Percentiles rank a stretch among this genome's conserved stretches.
Conservation (phyloP, 2,329 filamentous ascomycete genomes). For the Microdochium trichocladiopsis region DNA sequence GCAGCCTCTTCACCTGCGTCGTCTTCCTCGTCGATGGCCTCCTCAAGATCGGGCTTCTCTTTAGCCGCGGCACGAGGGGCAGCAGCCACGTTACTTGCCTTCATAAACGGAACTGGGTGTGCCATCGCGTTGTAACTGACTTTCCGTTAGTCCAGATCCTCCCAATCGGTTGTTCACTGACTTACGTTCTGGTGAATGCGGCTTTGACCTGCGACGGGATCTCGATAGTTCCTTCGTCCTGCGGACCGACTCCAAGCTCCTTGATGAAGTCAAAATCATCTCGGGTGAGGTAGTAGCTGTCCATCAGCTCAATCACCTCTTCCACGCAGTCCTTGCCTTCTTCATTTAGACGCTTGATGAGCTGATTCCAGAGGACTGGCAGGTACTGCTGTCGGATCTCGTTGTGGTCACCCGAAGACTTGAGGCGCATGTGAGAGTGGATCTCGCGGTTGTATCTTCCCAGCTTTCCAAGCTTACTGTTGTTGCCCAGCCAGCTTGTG, state of each 20-base stretch:
- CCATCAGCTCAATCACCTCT: slow-evolving; percentile 90
- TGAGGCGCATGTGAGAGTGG: slow-evolving; percentile 92
- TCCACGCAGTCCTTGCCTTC: slow-evolving; percentile 78
- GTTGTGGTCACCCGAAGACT: slow-evolving; percentile 82
- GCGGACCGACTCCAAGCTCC: slow-evolving; percentile 82
- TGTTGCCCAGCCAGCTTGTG: slow-evolving; percentile 89
- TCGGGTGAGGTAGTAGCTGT: slow-evolving; percentile 88
- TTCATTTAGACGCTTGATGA: slow-evolving; percentile 65
- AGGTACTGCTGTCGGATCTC: slow-evolving; percentile 94
- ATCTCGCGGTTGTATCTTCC: slow-evolving; percentile 84
- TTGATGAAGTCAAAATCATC: slow-evolving; percentile 92
- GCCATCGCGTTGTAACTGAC: slow-evolving; percentile 74
- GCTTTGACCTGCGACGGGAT: slow-evolving; percentile 83
- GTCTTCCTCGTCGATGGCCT: slow-evolving; percentile 90
- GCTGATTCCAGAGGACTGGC: slow-evolving; percentile 76
- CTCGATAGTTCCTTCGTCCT: slow-evolving; percentile 67
- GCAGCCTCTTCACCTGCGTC: slow-evolving; percentile 51
- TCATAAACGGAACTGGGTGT: slow-evolving; percentile 94
- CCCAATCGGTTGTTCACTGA: slow-evolving; percentile 13
- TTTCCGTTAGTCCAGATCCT: slow-evolving; percentile 5
- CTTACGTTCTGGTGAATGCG: slow-evolving; percentile 81
- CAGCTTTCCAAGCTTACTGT: slow-evolving; percentile 77
- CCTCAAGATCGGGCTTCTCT: slow-evolving; percentile 88
- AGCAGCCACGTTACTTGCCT: slow-evolving; percentile 69
- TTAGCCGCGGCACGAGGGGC: slow-evolving; percentile 59